A percentile compares a stretch with the other conserved stretches of the same genome.
These are phyloP conservation scores for Przewalskia tangutica DNA, from an alignment of 257 asterid genomes.

Conservation along the genomic window DNA sequence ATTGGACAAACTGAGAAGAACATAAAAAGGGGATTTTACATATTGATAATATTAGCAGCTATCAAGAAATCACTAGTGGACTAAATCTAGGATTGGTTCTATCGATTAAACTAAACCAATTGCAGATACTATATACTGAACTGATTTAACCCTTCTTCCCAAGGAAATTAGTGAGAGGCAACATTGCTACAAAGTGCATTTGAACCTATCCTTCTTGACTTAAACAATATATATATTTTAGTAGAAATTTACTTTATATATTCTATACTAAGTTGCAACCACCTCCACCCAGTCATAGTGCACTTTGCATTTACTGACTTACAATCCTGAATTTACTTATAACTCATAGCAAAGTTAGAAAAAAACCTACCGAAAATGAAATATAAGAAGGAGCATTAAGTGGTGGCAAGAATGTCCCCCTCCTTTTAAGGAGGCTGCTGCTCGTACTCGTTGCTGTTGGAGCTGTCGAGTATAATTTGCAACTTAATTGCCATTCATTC, in stretches of 20 bases:
- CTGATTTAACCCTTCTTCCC: too few species aligned
- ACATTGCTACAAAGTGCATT: too few species aligned
- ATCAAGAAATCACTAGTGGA: not conserved
- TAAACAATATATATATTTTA: too few species aligned
- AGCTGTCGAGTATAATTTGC: slow-evolving; percentile 8
- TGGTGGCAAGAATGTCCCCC: not conserved
- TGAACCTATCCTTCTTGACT: too few species aligned
- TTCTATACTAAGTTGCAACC: not conserved
- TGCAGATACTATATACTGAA: too few species aligned
- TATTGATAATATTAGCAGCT: not conserved
- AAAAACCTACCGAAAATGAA: slow-evolving; percentile 32
- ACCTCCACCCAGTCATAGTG: not conserved
- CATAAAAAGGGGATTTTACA: not conserved
- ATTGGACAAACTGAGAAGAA: not conserved
- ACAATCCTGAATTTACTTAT: not conserved
- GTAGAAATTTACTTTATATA: not conserved
- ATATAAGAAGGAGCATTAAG: slow-evolving; percentile 8
- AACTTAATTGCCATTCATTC: not conserved
- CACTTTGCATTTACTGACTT: not conserved
- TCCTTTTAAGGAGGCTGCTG: slow-evolving; percentile 4
- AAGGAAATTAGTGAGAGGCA: too few species aligned
- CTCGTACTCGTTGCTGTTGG: slow-evolving; percentile 21
- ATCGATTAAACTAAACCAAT: too few species aligned
- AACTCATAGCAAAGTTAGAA: not conserved
- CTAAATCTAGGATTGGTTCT: too few species aligned